These are phyloP conservation scores for Hanseniaspora mollemarum DNA, from an alignment of 805 yeast genomes.

Conservation along the genomic window DNA sequence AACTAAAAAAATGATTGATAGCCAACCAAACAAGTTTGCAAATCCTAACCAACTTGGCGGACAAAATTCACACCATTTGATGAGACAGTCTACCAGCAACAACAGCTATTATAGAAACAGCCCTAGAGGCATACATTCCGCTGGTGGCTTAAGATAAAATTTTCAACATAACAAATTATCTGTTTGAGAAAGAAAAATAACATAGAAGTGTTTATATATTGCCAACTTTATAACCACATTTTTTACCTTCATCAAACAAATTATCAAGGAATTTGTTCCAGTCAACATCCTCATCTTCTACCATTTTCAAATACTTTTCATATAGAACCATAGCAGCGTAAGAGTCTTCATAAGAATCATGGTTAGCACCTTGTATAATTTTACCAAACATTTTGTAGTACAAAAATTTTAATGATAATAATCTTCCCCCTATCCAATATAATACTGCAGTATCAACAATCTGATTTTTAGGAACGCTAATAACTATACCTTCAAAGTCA, in stretches of 20 bases:
- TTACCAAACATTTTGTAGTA: constrained; percentile 66
- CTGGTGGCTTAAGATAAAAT: constrained; percentile 6
- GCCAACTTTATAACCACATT: constrained; percentile 28
- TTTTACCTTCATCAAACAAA: constrained; percentile 57
- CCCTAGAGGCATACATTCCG: constrained; percentile 10
- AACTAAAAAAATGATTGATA: constrained; percentile 8
- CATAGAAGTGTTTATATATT: not conserved
- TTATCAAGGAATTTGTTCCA: constrained; percentile 52
- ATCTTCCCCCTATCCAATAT: constrained; percentile 65
- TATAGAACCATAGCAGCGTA: constrained; percentile 69
- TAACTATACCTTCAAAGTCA: constrained; percentile 87
- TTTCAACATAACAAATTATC: not conserved
- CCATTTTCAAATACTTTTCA: constrained; percentile 55
- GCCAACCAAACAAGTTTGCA: not conserved
- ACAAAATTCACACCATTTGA: constrained; percentile 5
- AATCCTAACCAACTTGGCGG: not conserved
- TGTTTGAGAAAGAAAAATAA: not conserved
- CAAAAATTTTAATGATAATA: constrained; percentile 71
- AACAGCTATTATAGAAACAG: constrained; percentile 11
- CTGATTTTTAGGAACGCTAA: constrained; percentile 74
- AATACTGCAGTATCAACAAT: constrained; percentile 83
- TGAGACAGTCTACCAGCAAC: constrained; percentile 12
- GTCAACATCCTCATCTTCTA: constrained; percentile 33
- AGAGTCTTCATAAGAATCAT: constrained; percentile 96
- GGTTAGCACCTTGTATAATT: constrained; percentile 82